Conservation (phyloP, 495 filamentous ascomycete genomes). For the Pyronema domesticum region DNA sequence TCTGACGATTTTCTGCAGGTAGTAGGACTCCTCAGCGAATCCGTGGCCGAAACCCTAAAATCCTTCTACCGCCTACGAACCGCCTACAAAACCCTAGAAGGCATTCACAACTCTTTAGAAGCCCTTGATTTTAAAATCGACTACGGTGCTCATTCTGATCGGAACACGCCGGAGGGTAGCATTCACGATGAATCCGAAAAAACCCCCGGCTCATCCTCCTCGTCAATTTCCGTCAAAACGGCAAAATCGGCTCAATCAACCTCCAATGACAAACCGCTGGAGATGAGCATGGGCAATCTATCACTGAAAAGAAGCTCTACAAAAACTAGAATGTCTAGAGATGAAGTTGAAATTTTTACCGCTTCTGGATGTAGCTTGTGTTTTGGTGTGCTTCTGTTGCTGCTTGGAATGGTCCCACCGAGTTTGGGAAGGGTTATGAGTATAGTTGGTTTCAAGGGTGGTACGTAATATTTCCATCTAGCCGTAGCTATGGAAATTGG, state of each 20-base stretch:
- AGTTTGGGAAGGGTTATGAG: constrained; percentile 67
- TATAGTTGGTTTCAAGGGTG: constrained; percentile 76
- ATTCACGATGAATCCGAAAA: neutral
- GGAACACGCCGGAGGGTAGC: neutral
- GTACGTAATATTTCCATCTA: constrained; percentile 6
- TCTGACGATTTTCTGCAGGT: constrained; percentile 24
- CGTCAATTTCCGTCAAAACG: neutral
- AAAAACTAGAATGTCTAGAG: neutral
- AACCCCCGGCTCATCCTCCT: neutral
- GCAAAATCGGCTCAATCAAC: too few species aligned
- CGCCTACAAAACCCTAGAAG: constrained; percentile 69
- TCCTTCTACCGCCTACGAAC: constrained; percentile 88
- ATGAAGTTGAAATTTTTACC: constrained; percentile 50
- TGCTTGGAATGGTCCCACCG: constrained; percentile 82
- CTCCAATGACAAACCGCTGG: neutral
- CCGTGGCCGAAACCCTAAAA: constrained; percentile 74
- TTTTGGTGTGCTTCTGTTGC: constrained; percentile 65
- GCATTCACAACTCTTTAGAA: constrained; percentile 30
- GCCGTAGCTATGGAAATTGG: neutral
- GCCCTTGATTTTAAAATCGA: neutral
- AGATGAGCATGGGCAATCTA: neutral
- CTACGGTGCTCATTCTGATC: neutral
- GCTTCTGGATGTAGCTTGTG: constrained; percentile 77
- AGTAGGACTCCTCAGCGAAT: constrained; percentile 77
- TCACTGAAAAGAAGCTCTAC: neutral